Evolutionary conservation across 768 basidiomycete species (phyloP).

Genomic region (Saitozyma sp.): DNA sequence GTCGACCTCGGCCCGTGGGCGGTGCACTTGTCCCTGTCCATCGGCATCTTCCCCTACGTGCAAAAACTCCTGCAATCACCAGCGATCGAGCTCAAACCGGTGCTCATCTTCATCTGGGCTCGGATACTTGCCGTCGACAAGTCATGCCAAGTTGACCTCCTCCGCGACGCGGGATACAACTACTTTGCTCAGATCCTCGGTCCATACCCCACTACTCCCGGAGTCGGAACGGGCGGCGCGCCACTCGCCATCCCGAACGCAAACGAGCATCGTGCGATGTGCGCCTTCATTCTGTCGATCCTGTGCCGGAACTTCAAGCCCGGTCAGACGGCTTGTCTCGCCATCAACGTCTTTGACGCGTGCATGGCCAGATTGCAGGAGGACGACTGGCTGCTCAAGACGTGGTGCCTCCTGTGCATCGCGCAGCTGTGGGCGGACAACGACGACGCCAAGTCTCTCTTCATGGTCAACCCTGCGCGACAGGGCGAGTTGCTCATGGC

Average conservation of each 20-base stretch:
- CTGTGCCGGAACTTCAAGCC: slow-evolving; percentile 84
- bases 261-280: slow-evolving; percentile 97
- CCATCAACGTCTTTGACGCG: slow-evolving; percentile 71
- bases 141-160: slow-evolving; percentile 83
- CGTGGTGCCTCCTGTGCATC: slow-evolving; percentile 92
- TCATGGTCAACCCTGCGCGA: slow-evolving; percentile 67
- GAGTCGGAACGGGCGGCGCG: background rate
- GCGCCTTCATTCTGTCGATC: slow-evolving; percentile 88
- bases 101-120: slow-evolving; percentile 98
- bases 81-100: slow-evolving; percentile 90
- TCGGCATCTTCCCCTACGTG: slow-evolving; percentile 98
- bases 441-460: slow-evolving; percentile 84
- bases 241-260: slow-evolving; percentile 74
- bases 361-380: slow-evolving; percentile 83
- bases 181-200: slow-evolving; percentile 53
- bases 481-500: slow-evolving; percentile 79
- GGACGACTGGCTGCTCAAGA: slow-evolving; percentile 85
- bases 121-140: slow-evolving; percentile 95
- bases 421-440: slow-evolving; percentile 90
- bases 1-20: slow-evolving; percentile 99
- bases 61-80: slow-evolving; percentile 93
- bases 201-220: slow-evolving; percentile 58
- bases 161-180: slow-evolving; percentile 66
- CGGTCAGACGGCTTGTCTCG: slow-evolving; percentile 81
- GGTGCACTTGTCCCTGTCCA: slow-evolving; percentile 88